Evolutionary conservation across 192 early-diverging fungal genomes (phyloP).

Genomic region (Obelidium mucronatum): DNA sequence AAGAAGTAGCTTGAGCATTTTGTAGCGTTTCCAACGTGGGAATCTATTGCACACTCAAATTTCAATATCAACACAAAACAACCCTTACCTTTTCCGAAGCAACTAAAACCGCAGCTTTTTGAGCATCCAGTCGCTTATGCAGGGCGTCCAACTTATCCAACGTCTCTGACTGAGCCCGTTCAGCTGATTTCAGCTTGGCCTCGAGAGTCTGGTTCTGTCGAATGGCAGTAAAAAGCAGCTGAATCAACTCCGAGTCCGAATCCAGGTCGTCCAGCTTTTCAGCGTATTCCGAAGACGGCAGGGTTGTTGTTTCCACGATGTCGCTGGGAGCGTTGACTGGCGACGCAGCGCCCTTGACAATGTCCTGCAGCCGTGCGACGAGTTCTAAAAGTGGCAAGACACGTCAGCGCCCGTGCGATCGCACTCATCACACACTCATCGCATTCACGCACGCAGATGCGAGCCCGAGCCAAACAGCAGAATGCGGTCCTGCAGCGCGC

Average conservation of each 20-base stretch:
- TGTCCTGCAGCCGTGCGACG: background rate
- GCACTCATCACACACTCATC: too few relatives aligned
- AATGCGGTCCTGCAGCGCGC: background rate
- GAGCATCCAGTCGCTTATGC: slow-evolving; percentile 5
- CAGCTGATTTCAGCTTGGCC: background rate
- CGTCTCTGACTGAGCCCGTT: background rate
- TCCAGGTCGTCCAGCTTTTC: background rate
- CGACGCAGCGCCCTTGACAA: background rate
- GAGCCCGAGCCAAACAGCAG: background rate
- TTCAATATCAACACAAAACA: background rate
- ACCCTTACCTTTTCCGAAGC: slow-evolving; percentile 17
- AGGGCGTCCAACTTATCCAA: background rate
- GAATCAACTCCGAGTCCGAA: slow-evolving; percentile 4
- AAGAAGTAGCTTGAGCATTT: background rate
- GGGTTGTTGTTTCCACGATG: background rate
- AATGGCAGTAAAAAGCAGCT: slow-evolving; percentile 9
- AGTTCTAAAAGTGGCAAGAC: background rate
- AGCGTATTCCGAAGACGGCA: background rate
- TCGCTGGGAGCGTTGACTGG: background rate
- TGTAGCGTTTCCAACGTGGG: background rate
- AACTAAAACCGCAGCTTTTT: background rate
- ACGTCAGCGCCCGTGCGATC: too few relatives aligned
- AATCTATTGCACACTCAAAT: background rate
- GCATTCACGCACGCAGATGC: too few relatives aligned
- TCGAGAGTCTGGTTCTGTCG: slow-evolving; percentile 10